A percentile compares a stretch with the other conserved stretches of the same genome.
Conservation (phyloP, 2,329 filamentous ascomycete species). For the Curvularia spicifera region DNA sequence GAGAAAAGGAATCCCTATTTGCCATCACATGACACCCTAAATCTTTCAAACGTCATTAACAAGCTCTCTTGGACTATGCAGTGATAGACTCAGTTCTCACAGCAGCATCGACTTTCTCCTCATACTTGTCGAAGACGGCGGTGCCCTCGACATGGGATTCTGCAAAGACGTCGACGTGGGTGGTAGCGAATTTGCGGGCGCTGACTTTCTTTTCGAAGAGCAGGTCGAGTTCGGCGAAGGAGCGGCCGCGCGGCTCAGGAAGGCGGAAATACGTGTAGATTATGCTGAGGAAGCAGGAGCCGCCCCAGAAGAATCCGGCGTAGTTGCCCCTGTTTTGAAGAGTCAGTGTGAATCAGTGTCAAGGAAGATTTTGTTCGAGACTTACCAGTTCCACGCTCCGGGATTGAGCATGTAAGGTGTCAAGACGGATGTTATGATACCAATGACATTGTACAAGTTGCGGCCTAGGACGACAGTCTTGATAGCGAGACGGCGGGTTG, state of each 20-base stretch:
- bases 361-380: neutral
- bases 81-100: constrained; percentile 30
- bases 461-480: constrained; percentile 90
- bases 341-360: neutral
- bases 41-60: constrained; percentile 10
- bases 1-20: neutral
- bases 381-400: constrained; percentile 72
- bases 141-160: constrained; percentile 38
- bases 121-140: constrained; percentile 41
- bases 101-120: constrained; percentile 41
- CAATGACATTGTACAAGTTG: constrained; percentile 77
- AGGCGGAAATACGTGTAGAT: constrained; percentile 82
- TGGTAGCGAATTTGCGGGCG: constrained; percentile 73
- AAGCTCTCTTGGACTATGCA: constrained; percentile 14
- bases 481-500: constrained; percentile 81
- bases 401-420: constrained; percentile 96
- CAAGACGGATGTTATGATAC: constrained; percentile 79
- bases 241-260: constrained; percentile 79
- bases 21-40: constrained; percentile 5
- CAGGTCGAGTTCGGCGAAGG: constrained; percentile 85
- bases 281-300: constrained; percentile 79
- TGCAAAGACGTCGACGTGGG: constrained; percentile 62
- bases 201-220: constrained; percentile 77
- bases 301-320: constrained; percentile 87
- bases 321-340: constrained; percentile 69